A percentile compares a stretch with the other conserved stretches of the same genome.
Conservation (phyloP, 2,329 filamentous ascomycete species). For the Dactylonectria estremocensis region DNA sequence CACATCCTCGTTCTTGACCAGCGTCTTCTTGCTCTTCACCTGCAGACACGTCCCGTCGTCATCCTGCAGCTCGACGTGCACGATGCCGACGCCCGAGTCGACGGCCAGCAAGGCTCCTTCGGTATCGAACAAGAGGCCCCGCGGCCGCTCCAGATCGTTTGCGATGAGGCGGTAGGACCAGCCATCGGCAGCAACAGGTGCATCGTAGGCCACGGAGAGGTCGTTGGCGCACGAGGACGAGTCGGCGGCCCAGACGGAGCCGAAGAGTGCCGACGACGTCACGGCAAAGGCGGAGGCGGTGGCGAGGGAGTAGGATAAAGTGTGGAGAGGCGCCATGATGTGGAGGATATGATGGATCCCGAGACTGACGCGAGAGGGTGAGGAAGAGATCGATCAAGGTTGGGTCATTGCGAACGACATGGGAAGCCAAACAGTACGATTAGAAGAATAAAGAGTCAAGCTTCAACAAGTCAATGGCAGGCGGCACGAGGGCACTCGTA, state of each 20-base stretch:
- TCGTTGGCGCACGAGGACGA: slow-evolving; percentile 51
- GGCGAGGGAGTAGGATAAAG: background rate
- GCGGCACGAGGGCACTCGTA: no score
- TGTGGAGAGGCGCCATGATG: slow-evolving; percentile 14
- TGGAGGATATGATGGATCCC: background rate
- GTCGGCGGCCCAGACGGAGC: slow-evolving; percentile 6
- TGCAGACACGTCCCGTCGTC: slow-evolving; percentile 59
- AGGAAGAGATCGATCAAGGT: background rate
- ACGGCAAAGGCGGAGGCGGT: slow-evolving; percentile 15
- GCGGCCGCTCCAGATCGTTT: slow-evolving; percentile 58
- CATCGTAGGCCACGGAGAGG: slow-evolving; percentile 53
- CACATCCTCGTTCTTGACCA: slow-evolving; percentile 56
- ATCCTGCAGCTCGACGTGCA: slow-evolving; percentile 59
- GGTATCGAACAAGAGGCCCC: slow-evolving; percentile 62
- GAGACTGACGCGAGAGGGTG: background rate
- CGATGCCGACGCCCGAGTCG: slow-evolving; percentile 59
- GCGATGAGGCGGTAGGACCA: slow-evolving; percentile 63
- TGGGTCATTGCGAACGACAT: slow-evolving; percentile 13
- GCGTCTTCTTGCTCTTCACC: slow-evolving; percentile 53
- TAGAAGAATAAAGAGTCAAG: no score
- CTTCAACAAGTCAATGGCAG: no score
- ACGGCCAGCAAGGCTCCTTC: slow-evolving; percentile 63
- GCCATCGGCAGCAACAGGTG: slow-evolving; percentile 57
- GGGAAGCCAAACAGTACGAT: no score
- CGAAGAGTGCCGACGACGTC: background rate